Conservation (phyloP, 129 eudicot genomes). For the Flaveria trinervia region DNA sequence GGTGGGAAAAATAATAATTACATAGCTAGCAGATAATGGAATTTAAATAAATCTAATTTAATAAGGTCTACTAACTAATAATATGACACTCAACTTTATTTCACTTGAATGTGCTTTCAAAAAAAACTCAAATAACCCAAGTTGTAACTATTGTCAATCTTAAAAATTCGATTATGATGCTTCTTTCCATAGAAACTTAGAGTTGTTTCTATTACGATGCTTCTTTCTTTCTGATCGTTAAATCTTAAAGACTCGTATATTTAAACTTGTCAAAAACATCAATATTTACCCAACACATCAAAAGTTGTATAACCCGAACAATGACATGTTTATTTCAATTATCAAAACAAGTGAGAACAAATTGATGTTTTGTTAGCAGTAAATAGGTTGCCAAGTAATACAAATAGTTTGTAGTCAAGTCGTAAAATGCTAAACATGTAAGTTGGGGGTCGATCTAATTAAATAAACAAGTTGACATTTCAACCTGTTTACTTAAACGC, state of each 20-base stretch:
- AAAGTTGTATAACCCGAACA: too few relatives aligned
- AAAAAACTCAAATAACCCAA: neutral
- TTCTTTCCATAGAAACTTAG: neutral
- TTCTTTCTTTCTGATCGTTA: neutral
- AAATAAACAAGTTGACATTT: too few relatives aligned
- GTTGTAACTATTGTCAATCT: neutral
- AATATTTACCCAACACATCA: neutral
- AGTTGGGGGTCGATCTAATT: too few relatives aligned
- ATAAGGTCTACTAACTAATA: neutral
- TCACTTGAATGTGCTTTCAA: conserved; percentile 5
- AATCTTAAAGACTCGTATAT: neutral
- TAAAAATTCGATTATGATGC: neutral
- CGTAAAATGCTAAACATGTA: too few relatives aligned
- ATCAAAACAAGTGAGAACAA: too few relatives aligned
- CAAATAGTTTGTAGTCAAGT: too few relatives aligned
- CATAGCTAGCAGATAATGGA: too few relatives aligned
- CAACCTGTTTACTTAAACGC: too few relatives aligned
- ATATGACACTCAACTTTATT: neutral
- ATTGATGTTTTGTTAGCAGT: too few relatives aligned
- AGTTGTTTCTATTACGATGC: too few relatives aligned
- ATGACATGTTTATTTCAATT: too few relatives aligned
- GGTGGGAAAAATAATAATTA: neutral
- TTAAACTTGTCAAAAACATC: neutral
- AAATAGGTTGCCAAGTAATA: too few relatives aligned
- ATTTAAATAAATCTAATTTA: neutral